Conservation (phyloP, 2,329 filamentous ascomycete species). For the Epicoccum nigrum region DNA sequence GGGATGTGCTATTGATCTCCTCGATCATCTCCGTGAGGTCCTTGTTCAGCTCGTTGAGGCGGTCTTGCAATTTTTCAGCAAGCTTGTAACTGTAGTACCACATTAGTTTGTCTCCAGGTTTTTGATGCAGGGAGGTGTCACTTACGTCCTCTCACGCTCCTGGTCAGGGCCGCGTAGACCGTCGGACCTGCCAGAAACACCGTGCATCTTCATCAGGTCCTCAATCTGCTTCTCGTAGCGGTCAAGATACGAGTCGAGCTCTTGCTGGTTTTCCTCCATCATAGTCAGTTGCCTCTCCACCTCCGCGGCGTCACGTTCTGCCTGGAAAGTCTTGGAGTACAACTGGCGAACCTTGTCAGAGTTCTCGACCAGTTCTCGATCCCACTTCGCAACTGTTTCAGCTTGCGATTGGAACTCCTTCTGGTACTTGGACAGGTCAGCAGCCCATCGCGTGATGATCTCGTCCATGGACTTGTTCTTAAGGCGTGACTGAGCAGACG, state of each 20-base stretch:
- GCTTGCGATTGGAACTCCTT: constrained; percentile 95
- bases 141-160: constrained; percentile 88
- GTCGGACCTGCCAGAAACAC: constrained; percentile 67
- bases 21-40: constrained; percentile 96
- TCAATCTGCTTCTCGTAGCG: constrained; percentile 92
- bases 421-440: constrained; percentile 92
- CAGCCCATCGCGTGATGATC: constrained; percentile 95
- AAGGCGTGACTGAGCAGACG: constrained; percentile 80
- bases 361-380: constrained; percentile 89
- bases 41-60: constrained; percentile 90
- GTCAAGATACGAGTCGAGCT: constrained; percentile 86
- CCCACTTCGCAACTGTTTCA: constrained; percentile 85
- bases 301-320: constrained; percentile 88
- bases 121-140: constrained; percentile 20
- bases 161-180: constrained; percentile 87
- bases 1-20: constrained; percentile 94
- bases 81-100: constrained; percentile 70
- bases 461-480: constrained; percentile 99
- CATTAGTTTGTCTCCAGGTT: constrained; percentile 10
- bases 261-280: constrained; percentile 91
- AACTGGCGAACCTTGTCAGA: constrained; percentile 93
- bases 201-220: constrained; percentile 86
- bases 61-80: constrained; percentile 89
- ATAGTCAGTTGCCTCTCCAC: constrained; percentile 89
- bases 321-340: constrained; percentile 90